These are phyloP conservation scores for Leptosphaerulina australis DNA, from an alignment of 2,329 filamentous ascomycete genomes.

Conservation along the genomic window DNA sequence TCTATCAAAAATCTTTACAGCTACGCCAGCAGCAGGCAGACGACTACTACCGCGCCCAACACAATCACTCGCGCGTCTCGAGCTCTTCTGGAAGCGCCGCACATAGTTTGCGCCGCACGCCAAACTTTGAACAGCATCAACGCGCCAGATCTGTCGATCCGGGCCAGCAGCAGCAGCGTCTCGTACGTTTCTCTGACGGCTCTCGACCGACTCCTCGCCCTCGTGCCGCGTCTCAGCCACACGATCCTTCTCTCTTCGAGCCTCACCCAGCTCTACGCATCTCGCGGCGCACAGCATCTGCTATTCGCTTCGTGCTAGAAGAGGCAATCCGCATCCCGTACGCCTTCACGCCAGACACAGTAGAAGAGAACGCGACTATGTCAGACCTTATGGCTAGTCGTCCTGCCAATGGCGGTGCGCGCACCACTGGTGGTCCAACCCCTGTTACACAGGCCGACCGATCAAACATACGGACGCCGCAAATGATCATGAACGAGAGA, in stretches of 20 bases:
- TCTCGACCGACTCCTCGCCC: conserved; percentile 38
- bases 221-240: conserved; percentile 26
- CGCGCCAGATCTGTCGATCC: conserved; percentile 55
- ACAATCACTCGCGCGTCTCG: conserved; percentile 55
- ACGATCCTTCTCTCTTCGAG: conserved; percentile 33
- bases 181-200: conserved; percentile 45
- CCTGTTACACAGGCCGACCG: conserved; percentile 58
- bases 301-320: conserved; percentile 90
- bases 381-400: conserved; percentile 75
- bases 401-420: conserved; percentile 63
- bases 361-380: conserved; percentile 92
- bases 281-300: conserved; percentile 83
- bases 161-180: conserved; percentile 39
- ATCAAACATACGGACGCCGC: conserved; percentile 76
- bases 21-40: conserved; percentile 52
- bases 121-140: conserved; percentile 48
- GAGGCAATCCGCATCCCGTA: conserved; percentile 84
- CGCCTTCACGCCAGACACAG: conserved; percentile 79
- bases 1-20: conserved; percentile 48
- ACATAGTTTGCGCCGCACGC: conserved; percentile 61
- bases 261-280: conserved; percentile 68
- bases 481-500: conserved; percentile 89
- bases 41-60: conserved; percentile 42
- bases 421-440: conserved; percentile 58
- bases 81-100: conserved; percentile 59